Evolutionary conservation across 768 basidiomycete species (phyloP), one percentile per base, ranked within the genome.

Genomic region (Tylopilus rubrobrunneus): DNA sequence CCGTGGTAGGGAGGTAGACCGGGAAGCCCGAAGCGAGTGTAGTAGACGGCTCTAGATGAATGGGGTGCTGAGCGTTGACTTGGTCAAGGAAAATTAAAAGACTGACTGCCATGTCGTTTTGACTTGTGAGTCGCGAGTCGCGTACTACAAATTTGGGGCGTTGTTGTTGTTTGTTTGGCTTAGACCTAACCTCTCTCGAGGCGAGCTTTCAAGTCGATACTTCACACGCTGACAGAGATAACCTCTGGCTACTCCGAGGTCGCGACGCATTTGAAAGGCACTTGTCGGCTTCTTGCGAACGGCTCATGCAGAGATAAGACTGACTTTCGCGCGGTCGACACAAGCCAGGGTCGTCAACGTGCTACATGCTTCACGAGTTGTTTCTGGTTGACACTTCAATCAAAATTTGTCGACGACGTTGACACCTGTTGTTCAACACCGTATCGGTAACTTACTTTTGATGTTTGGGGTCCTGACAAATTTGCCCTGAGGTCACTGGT

Each of bases 51-150:
- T 66, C 68, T 69, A 21, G 2, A 6, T n/a, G 28, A 21, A 31
- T 15, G 19, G 45, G 11, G 29, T 17, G 12, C 17, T 53, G 41
- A 44, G 52, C 10, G 31, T 28, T 45, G 51, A 9, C 28, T 46
- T 8, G n/a, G 19, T 15, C 14, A 43, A n/a, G 9, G n/a, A 49
- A 6, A 4, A 28, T 34, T 23, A n/a, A 17, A 31, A 31, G 21
- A 60, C 67, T 65, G 51, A 69, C 67, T 46, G 56, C 57, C 67
- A 71, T 67, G 52, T 56, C 34, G 56, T 60, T 34, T 62, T 39
- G 48, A 53, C 51, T 47, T 58, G 56, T 7, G 5, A 39, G 21
- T 41, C 0, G 19, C 21, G 11, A 23, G 12, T 23, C 49, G 37
- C 40, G 53, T 52, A 5, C 5, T 11, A 51, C 63, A 56, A 55